Evolutionary conservation across 768 basidiomycete genomes (phyloP), one percentile per base, ranked within the genome.

Genomic region (Suillus ampliporus): DNA sequence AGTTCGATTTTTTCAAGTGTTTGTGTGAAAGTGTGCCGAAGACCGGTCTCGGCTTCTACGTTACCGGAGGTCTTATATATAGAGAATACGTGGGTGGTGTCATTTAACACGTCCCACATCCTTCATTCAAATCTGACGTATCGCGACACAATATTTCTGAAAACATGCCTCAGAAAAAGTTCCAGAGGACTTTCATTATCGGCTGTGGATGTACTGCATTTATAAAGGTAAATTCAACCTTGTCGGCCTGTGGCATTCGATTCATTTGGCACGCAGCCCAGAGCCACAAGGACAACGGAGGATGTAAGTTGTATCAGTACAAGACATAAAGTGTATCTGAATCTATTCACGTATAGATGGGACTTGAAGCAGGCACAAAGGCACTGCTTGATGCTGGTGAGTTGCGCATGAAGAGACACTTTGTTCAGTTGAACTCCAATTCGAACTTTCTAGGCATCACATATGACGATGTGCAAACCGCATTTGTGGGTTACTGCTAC

Each of bases 311-410:
- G 21, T 40, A 43, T 13, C 35, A 57, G 15, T 61, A 44, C 23
- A 43, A 35, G 56, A 51, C 50, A 43, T 28, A 5, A 19, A 17
- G 60, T 21, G 43, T 59, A 40, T 31, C 23, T 23, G 14, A 31
- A 15, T 5, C 26, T n/a, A 57, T 3, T 43, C 69, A 26, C 28
- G 31, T 60, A 23, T 57, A 92, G 89, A 93, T 95, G 89, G 92
- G 92, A 6, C 79, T 94, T 47, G 94, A 95, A 74, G 94, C 94
- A 1, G 85, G 90, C 1, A 92, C 91, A 1, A 95, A 95, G 68
- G 93, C 94, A 0, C 81, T 95, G 26, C 84, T 95, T 17, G 94
- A 95, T 68, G 92, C 93, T 66, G 90, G 90, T 88, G 57, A 56
- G 76, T 60, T 19, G 14, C 14, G 21, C 28, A 14, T 51, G 9